Evolutionary conservation across 202 grass and related monocot genomes (phyloP), one percentile per base, ranked within the genome.

Genomic region (Musa balbisiana): DNA sequence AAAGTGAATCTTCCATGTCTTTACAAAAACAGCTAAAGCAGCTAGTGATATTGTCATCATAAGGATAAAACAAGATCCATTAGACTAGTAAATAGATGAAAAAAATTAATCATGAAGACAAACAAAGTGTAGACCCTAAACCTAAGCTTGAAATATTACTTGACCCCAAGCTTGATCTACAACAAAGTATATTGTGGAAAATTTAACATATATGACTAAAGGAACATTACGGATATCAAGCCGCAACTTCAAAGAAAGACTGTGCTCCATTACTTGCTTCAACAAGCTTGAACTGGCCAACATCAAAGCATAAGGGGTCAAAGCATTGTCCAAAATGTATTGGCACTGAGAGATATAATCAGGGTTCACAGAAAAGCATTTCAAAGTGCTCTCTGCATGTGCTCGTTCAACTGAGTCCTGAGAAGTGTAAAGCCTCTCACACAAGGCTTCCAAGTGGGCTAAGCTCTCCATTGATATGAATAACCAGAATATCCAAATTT

Each of bases 241-340:
- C 71, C 87, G 91, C 75, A 99, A 78, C 74, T 92, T 89, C 79
- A 92, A 71, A 64, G 96, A 95, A 73, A 95, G 89, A 74, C 85
- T 92, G 79, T 79, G 82, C 72, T 95, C 91, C 2, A 89, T 90
- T 43, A 99, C 91, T 99, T 99, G 96, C 80, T 99, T 99, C 87
- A 99, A 83, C 75, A 99, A 87, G 73, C 91, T 95, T 90, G 96
- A 95, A 87, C 96, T 99, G 4, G 96, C 96, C 87, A 99, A 79
- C 87, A 99, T 99, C 83, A 99, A 79, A 67, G 96, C 96, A 81
- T 99, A 99, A 77, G 96, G 96, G 83, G 89, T 99, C 71, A 90
- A 90, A 62, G 96, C 96, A 88, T 99, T 99, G 80, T 99, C 96
- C 85, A 99, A 87, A 88, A 99, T 99, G 84, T 95, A 99, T 82